A percentile compares a stretch with the other conserved stretches of the same genome.
These are phyloP conservation scores for Pleurotus sapidus DNA, from an alignment of 768 basidiomycete species.

Conservation along the genomic window DNA sequence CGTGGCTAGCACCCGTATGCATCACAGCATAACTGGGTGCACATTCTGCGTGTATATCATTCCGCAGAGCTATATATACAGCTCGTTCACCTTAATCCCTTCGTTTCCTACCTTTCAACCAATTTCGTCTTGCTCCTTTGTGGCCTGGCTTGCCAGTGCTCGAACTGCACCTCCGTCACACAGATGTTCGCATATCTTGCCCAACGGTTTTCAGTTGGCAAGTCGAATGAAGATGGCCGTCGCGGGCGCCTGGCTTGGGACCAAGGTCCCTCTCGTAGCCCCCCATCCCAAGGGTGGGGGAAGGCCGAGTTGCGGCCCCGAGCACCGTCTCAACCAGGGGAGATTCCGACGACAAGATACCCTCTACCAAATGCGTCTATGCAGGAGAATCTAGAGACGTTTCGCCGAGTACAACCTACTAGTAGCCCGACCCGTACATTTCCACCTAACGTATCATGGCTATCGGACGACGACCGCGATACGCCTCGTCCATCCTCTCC, in stretches of 20 bases:
- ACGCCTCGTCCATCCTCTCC: background rate
- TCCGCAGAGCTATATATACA: conserved; percentile 7
- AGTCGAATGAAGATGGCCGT: background rate
- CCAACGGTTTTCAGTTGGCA: background rate
- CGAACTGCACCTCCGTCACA: background rate
- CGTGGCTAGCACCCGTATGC: too few relatives aligned
- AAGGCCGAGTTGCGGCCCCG: background rate
- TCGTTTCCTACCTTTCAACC: background rate
- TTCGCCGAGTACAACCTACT: background rate
- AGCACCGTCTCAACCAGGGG: background rate
- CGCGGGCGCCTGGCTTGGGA: background rate
- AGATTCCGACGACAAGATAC: too few relatives aligned
- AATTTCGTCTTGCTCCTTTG: background rate
- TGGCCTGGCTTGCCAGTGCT: background rate
- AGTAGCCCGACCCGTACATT: conserved; percentile 25
- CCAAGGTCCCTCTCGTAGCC: background rate
- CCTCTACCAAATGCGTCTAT: too few relatives aligned
- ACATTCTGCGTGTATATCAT: conserved; percentile 6
- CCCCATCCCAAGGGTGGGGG: conserved; percentile 2
- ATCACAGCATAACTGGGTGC: background rate
- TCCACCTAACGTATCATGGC: conserved; percentile 40
- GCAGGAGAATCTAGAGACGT: too few relatives aligned
- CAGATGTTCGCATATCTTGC: background rate
- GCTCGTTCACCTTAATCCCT: background rate
- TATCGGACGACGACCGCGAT: conserved; percentile 7